Conservation (phyloP, 345 rosid genomes). For the Limnanthes douglasii region DNA sequence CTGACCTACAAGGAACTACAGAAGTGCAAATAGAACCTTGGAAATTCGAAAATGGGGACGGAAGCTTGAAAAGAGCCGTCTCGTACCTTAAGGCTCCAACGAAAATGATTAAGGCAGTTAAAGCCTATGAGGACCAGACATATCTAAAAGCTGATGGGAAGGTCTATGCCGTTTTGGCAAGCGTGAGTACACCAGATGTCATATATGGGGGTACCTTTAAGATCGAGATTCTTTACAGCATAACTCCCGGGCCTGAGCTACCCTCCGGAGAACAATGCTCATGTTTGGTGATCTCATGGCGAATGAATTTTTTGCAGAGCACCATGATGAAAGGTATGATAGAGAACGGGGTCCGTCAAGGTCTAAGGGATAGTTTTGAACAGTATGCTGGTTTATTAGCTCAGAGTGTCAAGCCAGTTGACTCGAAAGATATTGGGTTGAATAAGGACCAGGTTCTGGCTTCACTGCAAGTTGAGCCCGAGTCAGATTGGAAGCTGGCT, state of each 20-base stretch:
- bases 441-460: slow-evolving; percentile 78
- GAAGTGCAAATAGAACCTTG: slow-evolving; percentile 66
- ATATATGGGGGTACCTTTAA: slow-evolving; percentile 69
- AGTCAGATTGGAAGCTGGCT: slow-evolving; percentile 78
- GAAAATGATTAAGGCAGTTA: slow-evolving; percentile 69
- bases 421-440: slow-evolving; percentile 61
- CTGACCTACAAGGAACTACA: slow-evolving; percentile 64
- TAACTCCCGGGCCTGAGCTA: slow-evolving; percentile 66
- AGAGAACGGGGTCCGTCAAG: slow-evolving; percentile 82
- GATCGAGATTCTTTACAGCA: slow-evolving; percentile 56
- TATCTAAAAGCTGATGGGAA: slow-evolving; percentile 74
- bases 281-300: slow-evolving; percentile 75
- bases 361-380: slow-evolving; percentile 71
- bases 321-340: slow-evolving; percentile 94
- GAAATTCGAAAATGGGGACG: slow-evolving; percentile 44
- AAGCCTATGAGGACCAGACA: slow-evolving; percentile 70
- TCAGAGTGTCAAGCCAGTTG: slow-evolving; percentile 60
- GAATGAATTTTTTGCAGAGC: slow-evolving; percentile 77
- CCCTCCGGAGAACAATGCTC: slow-evolving; percentile 69
- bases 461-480: slow-evolving; percentile 71
- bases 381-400: slow-evolving; percentile 43
- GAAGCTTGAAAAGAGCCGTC: slow-evolving; percentile 43
- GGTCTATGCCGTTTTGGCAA: slow-evolving; percentile 36
- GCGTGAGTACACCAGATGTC: slow-evolving; percentile 82
- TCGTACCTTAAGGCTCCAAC: slow-evolving; percentile 68